These are phyloP conservation scores for Phytophthora pinifolia DNA, from an alignment of 352 stramenopile genomes.

Conservation along the genomic window DNA sequence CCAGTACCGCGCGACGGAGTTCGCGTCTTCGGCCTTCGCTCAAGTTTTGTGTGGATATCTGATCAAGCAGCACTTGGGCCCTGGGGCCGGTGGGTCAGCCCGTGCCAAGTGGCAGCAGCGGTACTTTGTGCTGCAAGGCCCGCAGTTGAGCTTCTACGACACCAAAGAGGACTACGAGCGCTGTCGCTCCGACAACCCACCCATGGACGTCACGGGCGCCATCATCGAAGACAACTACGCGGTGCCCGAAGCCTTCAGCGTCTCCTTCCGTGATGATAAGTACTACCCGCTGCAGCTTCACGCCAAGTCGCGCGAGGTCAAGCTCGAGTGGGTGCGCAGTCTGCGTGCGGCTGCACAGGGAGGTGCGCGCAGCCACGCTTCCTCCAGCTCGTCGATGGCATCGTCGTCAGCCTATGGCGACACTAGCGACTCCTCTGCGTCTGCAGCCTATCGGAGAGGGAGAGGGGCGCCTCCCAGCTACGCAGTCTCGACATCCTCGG, in stretches of 20 bases:
- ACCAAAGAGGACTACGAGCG: slow-evolving; percentile 89
- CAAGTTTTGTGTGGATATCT: slow-evolving; percentile 79
- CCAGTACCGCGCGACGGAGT: slow-evolving; percentile 85
- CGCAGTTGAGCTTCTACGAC: slow-evolving; percentile 80
- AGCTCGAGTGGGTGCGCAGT: slow-evolving; percentile 80
- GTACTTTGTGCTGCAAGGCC: slow-evolving; percentile 84
- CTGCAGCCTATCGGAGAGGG: slow-evolving; percentile 11
- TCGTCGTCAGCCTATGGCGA: slow-evolving; percentile 23
- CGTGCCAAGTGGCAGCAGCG: slow-evolving; percentile 85
- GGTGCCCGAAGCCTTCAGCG: slow-evolving; percentile 80
- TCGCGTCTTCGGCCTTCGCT: slow-evolving; percentile 69
- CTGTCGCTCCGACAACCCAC: slow-evolving; percentile 73
- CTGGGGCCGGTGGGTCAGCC: slow-evolving; percentile 35
- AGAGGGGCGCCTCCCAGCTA: slow-evolving; percentile 19
- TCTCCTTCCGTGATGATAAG: slow-evolving; percentile 78
- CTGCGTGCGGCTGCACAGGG: slow-evolving; percentile 43
- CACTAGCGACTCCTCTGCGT: slow-evolving; percentile 17
- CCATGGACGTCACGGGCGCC: slow-evolving; percentile 78
- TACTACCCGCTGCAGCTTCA: slow-evolving; percentile 83
- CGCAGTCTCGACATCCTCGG: slow-evolving; percentile 19
- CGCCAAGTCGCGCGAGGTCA: slow-evolving; percentile 74
- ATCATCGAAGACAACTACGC: slow-evolving; percentile 75
- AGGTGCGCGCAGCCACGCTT: slow-evolving; percentile 23
- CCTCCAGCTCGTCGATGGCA: slow-evolving; percentile 28
- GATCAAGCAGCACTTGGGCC: slow-evolving; percentile 80